These are phyloP conservation scores for Neurospora sp. DNA, from an alignment of 495 filamentous ascomycete genomes.

Conservation along the genomic window DNA sequence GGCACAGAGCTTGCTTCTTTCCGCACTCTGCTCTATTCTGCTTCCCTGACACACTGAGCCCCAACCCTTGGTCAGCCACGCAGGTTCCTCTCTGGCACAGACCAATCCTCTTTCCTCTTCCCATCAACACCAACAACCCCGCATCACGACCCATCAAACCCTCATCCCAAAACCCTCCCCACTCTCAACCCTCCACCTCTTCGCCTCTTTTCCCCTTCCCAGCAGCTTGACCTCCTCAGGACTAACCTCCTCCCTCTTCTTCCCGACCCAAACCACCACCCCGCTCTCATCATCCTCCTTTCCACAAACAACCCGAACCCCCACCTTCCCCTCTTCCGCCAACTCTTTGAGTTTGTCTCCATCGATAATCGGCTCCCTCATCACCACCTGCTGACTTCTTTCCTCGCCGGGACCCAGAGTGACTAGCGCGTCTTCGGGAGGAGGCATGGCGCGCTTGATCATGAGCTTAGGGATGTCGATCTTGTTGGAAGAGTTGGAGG, in stretches of 20 bases:
- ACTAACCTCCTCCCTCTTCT: neutral
- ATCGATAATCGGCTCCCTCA: neutral
- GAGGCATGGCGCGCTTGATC: conserved; percentile 36
- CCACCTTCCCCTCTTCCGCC: neutral
- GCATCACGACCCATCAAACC: neutral
- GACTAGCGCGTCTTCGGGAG: conserved; percentile 30
- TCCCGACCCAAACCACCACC: neutral
- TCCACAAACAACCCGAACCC: neutral
- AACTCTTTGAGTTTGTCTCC: neutral
- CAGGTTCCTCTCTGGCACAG: neutral
- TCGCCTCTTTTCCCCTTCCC: conserved; percentile 1
- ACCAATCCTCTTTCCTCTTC: neutral
- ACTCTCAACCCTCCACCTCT: neutral
- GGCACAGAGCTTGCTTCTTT: neutral
- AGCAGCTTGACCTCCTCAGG: neutral
- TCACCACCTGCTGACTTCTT: neutral
- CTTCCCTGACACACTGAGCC: neutral
- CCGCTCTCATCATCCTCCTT: neutral
- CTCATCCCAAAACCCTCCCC: neutral
- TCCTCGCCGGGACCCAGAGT: conserved; percentile 25
- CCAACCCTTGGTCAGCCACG: neutral
- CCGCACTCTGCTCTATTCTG: neutral
- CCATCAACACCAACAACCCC: neutral
- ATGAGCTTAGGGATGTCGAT: conserved; percentile 33
- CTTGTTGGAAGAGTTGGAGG: conserved; percentile 8